phyloP scores from a whole-genome alignment of 2,329 filamentous ascomycete species.

The Acrodontium crateriforme region DNA sequence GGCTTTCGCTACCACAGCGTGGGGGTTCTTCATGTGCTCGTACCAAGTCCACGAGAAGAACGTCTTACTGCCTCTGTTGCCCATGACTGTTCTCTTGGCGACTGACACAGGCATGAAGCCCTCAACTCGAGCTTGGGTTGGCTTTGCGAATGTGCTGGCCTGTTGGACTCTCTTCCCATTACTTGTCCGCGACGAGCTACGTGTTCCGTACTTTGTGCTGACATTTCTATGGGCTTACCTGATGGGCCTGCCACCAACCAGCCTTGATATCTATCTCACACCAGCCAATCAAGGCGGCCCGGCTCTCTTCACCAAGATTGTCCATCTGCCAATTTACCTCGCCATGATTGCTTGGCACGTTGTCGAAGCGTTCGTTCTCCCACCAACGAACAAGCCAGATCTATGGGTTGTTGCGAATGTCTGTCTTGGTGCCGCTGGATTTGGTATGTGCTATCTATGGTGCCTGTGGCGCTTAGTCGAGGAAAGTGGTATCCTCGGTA shows the following conservation, averaged over 20 bases:
- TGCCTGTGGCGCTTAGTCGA: constrained; percentile 57
- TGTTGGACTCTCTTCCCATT: constrained; percentile 91
- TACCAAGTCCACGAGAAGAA: constrained; percentile 99
- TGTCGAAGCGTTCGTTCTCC: constrained; percentile 50
- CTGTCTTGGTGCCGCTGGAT: constrained; percentile 70
- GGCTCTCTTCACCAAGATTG: constrained; percentile 35
- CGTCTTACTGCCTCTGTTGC: constrained; percentile 77
- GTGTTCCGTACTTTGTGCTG: constrained; percentile 72
- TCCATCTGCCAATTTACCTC: constrained; percentile 65
- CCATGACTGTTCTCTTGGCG: constrained; percentile 79
- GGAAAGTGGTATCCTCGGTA: constrained; percentile 40
- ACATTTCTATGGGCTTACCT: constrained; percentile 85
- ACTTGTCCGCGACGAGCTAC: constrained; percentile 68
- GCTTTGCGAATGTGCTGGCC: constrained; percentile 84
- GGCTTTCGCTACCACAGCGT: constrained; percentile 70
- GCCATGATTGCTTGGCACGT: constrained; percentile 73
- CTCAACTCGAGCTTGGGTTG: constrained; percentile 73
- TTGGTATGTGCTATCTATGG: constrained; percentile 82
- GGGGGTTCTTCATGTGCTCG: constrained; percentile 95
- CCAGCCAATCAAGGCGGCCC: constrained; percentile 9
- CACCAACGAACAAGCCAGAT: constrained; percentile 71
- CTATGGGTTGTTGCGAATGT: constrained; percentile 91
- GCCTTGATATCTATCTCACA: constrained; percentile 47
- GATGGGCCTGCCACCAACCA: constrained; percentile 70
- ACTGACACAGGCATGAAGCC: constrained; percentile 64